Evolutionary conservation across 2,329 filamentous ascomycete genomes (phyloP), one percentile per base, ranked within the genome.

Genomic region (Sarocladiaceae sp.): DNA sequence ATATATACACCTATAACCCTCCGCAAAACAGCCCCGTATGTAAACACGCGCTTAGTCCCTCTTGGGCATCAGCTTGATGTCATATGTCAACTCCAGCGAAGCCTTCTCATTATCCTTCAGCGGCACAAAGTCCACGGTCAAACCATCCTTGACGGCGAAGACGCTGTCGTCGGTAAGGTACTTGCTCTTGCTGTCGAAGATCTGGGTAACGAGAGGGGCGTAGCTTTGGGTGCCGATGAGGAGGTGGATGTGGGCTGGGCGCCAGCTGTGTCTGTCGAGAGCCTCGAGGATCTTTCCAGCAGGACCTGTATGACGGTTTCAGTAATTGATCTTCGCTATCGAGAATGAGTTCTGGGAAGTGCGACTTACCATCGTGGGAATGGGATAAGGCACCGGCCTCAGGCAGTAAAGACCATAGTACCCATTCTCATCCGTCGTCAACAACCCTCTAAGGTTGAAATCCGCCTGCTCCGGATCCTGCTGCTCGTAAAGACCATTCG

Each of bases 381-480:
- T 66, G 1, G 76, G 75, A 59, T 82, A 82, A 4, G 76, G 72
- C 7, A 82, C 82, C 12, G 84, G 83, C 7, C 79, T 73, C 50
- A 87, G 62, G 57, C 79, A 82, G 64, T 84, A 82, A 54, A 84
- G 73, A 2, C 72, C 74, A 64, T 88, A 91, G 15, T 73, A 71
- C 2, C 88, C 87, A 18, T 85, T 71, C 5, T 71, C 71, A 55
- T 86, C 84, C 1, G 87, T 90, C 49, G 72, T 76, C 63, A 91
- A 90, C 42, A 83, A 82, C 5, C 88, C 88, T 3, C 88, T 79
- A 20, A 92, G 75, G 64, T 92, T 92, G 68, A 83, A 83, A 53
- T 91, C 87, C 6, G 78, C 74, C 69, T 91, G 87, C 2, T 79
- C 69, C 0, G 78, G 71, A 57, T 91, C 87, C 67, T 91, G 87